Conservation (phyloP, 768 basidiomycete genomes). For the Pleurotus tuber-regium region DNA sequence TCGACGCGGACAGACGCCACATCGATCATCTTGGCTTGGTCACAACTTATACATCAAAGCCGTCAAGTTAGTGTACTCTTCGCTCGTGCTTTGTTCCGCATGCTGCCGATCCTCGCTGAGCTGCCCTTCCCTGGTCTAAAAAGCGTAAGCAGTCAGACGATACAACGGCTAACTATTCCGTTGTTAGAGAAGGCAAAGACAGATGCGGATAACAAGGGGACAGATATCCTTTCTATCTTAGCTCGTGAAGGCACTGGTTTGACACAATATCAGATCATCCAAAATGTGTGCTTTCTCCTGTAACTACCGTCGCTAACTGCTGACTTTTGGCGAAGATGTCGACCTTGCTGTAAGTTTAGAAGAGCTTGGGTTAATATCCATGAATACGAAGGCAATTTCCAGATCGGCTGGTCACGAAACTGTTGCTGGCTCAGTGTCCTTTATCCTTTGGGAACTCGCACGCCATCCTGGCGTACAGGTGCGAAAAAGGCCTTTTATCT, state of each 20-base stretch:
- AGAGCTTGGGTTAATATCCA: neutral
- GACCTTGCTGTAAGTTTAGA: conserved; percentile 27
- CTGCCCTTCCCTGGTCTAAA: conserved; percentile 1
- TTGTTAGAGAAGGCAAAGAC: conserved; percentile 19
- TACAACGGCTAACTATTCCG: conserved; percentile 1
- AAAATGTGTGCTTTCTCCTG: conserved; percentile 18
- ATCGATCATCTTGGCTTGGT: conserved; percentile 23
- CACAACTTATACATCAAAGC: conserved; percentile 17
- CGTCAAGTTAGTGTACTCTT: conserved; percentile 21
- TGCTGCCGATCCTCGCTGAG: conserved; percentile 19
- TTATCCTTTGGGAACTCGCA: conserved; percentile 37
- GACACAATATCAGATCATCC: conserved; percentile 20
- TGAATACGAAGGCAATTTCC: neutral
- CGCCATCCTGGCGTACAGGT: conserved; percentile 31
- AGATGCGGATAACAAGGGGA: neutral
- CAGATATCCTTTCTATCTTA: conserved; percentile 25
- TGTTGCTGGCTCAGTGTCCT: conserved; percentile 31
- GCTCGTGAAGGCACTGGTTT: conserved; percentile 16
- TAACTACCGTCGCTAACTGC: neutral
- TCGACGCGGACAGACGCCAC: conserved; percentile 17
- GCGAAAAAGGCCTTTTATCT: neutral
- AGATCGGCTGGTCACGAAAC: conserved; percentile 44
- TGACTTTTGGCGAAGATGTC: conserved; percentile 20
- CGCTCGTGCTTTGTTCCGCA: conserved; percentile 25
- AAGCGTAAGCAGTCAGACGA: conserved; percentile 7